Evolutionary conservation across 2,329 filamentous ascomycete genomes (phyloP).

Genomic region (Fusarium xylarioides): DNA sequence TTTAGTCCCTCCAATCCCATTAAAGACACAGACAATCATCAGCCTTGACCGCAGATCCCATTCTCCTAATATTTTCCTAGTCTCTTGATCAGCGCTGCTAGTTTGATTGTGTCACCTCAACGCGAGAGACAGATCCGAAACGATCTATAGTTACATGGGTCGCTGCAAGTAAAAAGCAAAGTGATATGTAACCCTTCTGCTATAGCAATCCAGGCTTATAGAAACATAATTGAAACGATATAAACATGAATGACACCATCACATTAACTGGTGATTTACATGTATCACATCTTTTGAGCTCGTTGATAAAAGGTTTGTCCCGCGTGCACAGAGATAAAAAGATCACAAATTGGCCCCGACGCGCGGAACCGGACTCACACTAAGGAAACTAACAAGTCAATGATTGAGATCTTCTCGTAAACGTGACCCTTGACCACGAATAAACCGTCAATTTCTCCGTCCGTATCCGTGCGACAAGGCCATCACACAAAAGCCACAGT

Average conservation of each 20-base stretch:
- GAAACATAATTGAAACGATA: background rate
- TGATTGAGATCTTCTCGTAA: slow-evolving; percentile 26
- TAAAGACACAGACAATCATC: background rate
- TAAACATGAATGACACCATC: background rate
- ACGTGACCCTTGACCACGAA: background rate
- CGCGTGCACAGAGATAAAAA: background rate
- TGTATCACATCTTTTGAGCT: background rate
- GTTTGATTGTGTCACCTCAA: background rate
- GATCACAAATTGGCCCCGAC: background rate
- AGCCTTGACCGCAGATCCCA: background rate
- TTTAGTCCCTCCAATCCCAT: slow-evolving; percentile 13
- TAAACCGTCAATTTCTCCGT: background rate
- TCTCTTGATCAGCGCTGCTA: slow-evolving; percentile 19
- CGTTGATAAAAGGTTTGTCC: background rate
- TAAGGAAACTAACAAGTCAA: background rate
- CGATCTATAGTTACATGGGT: background rate
- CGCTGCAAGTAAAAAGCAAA: background rate
- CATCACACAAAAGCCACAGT: background rate
- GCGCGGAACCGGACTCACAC: background rate
- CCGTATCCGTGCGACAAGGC: background rate
- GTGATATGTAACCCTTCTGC: background rate
- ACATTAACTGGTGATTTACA: background rate
- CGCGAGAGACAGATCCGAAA: background rate
- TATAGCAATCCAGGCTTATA: background rate
- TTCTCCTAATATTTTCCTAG: slow-evolving; percentile 7